phyloP scores from a whole-genome alignment of 2,329 filamentous ascomycete species.

The Paracoccidioides brasiliensis region DNA sequence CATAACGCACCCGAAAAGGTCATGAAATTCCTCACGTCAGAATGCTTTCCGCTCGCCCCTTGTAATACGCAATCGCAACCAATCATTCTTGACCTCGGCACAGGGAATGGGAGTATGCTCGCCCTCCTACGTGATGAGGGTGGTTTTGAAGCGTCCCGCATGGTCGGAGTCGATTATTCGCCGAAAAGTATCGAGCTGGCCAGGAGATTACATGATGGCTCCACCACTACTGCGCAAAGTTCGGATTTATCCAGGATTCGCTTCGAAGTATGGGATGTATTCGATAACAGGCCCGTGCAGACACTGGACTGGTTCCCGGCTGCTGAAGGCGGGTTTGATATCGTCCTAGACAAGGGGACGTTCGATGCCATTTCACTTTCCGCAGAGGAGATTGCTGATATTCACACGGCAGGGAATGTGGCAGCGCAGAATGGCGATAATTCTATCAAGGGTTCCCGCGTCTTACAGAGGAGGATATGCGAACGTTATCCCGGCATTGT shows the following conservation, averaged over 20 bases:
- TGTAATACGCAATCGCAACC: slow-evolving; percentile 20
- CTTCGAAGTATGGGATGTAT: slow-evolving; percentile 54
- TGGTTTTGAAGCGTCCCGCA: slow-evolving; percentile 47
- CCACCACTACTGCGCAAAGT: too few relatives aligned
- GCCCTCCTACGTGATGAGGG: slow-evolving; percentile 58
- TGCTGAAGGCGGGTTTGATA: slow-evolving; percentile 55
- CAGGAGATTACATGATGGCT: slow-evolving; percentile 40
- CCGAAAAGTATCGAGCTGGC: slow-evolving; percentile 62
- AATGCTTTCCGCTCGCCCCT: slow-evolving; percentile 33
- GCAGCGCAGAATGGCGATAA: slow-evolving; percentile 36
- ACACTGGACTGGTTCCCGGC: slow-evolving; percentile 27
- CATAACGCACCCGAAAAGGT: slow-evolving; percentile 75
- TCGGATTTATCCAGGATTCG: slow-evolving; percentile 17
- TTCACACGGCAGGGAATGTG: background rate
- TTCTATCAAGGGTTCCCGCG: slow-evolving; percentile 24
- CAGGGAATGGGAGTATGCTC: slow-evolving; percentile 86
- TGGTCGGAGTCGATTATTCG: slow-evolving; percentile 87
- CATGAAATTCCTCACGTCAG: slow-evolving; percentile 49
- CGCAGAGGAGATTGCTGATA: slow-evolving; percentile 18
- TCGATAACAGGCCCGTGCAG: slow-evolving; percentile 26
- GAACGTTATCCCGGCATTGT: slow-evolving; percentile 64
- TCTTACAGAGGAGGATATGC: slow-evolving; percentile 43
- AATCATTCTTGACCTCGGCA: slow-evolving; percentile 71
- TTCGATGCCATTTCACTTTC: slow-evolving; percentile 85
- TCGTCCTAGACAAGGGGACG: slow-evolving; percentile 94